phyloP scores from a whole-genome alignment of 2,329 filamentous ascomycete species.

The Scortechinia acanthostroma region DNA sequence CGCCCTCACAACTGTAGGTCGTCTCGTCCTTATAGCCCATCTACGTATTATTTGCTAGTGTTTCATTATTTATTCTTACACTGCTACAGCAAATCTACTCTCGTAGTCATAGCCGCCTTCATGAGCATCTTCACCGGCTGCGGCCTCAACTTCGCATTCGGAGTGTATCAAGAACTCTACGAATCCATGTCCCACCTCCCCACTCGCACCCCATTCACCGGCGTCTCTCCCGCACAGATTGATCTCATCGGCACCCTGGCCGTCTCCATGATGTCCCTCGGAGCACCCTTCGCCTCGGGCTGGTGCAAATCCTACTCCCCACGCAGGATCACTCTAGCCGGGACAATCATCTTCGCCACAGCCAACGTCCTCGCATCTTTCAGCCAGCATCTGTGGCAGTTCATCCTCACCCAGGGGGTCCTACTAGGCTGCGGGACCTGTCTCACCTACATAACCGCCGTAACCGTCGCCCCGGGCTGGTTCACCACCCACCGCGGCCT shows the following conservation, averaged over 20 bases:
- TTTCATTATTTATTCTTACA: too few species aligned
- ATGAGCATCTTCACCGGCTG: conserved; percentile 10
- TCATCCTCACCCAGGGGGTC: conserved; percentile 19
- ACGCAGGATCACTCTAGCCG: conserved; percentile 14
- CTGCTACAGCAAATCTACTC: too few species aligned
- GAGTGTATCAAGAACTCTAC: conserved; percentile 27
- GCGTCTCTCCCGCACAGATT: conserved; percentile 22
- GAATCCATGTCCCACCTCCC: conserved; percentile 16
- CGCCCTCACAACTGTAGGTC: too few species aligned
- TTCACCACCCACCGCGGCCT: conserved; percentile 22
- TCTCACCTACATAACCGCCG: conserved; percentile 24
- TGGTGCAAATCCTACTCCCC: conserved; percentile 23
- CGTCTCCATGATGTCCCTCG: conserved; percentile 22
- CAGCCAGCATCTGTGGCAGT: conserved; percentile 14
- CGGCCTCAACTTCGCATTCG: conserved; percentile 26
- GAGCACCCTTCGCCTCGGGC: conserved; percentile 18
- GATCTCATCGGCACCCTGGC: conserved; percentile 26
- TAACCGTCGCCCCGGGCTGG: conserved; percentile 26
- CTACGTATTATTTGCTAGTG: too few species aligned
- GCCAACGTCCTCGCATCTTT: conserved; percentile 20
- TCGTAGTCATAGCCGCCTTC: background rate
- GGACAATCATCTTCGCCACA: conserved; percentile 20
- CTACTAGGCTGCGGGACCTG: conserved; percentile 26
- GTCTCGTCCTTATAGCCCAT: too few species aligned
- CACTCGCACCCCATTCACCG: conserved; percentile 19